Base-by-base conservation (phyloP, 345 rosid genomes). In the Salix exigua region DNA sequence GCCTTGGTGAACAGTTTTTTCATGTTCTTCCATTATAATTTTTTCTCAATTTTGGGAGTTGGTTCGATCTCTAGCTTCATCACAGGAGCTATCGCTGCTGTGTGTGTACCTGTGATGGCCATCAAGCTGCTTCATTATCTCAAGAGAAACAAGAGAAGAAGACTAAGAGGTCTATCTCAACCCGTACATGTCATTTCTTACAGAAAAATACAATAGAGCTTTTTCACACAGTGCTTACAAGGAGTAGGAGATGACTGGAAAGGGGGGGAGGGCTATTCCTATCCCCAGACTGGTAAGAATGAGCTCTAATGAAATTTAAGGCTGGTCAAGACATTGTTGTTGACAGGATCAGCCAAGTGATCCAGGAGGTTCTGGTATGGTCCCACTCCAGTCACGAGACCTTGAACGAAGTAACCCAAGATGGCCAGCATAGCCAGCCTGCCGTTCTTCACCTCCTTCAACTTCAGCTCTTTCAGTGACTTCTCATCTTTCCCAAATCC, bases 321-420 rank as follows among this genome's bases (percentile, higher is more conserved):
- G 85, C 89, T 96, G 53, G 99, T 96, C 86, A 96, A 82, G 82
- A 96, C 2, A 38, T 95, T 96, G 96, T 96, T 96, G 92, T 96
- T 88, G 80, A 90, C 87, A 3, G 98, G 98, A 81, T 96, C 99
- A 25, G 98, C 88, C 91, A 96, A 84, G 78, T 93, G 99, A 77
- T 96, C 97, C 77, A 93, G 84, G 31, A 93, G 96, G 94, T 93
- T 96, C 77, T 93, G 99, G 90, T 75, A 96, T 16, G 98, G 99
- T 25, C 99, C 98, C 6, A 87, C 97, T 0, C 99, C 97, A 0
- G 98, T 96, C 35, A 96, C 99, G 5, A 89, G 88, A 37, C 71
- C 97, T 68, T 93, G 99, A 9, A 91, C 62, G 70, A 93, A 93
- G 85, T 81, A 93, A 23, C 98, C 98, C 71, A 96, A 50, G 68